These are phyloP conservation scores for Scenedesmus sp. DNA, from an alignment of 163 green algal genomes.

Conservation along the genomic window DNA sequence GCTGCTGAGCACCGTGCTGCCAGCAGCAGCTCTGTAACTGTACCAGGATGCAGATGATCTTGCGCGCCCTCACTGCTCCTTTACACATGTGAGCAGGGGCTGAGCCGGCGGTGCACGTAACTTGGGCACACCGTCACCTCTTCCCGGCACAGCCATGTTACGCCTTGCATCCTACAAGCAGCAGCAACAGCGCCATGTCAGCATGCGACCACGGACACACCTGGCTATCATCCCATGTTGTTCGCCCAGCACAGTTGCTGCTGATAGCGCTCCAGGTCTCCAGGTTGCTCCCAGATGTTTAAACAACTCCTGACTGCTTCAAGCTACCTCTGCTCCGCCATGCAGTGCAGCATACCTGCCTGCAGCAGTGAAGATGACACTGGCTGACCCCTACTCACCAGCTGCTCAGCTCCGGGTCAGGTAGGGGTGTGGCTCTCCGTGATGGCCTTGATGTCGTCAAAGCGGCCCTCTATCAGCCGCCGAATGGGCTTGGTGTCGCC, in stretches of 20 bases:
- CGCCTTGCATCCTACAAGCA: conserved; percentile 68
- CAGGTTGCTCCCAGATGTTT: no score
- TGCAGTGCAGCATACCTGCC: not conserved
- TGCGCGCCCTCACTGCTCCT: not conserved
- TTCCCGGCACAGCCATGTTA: conserved; percentile 72
- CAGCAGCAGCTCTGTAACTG: not conserved
- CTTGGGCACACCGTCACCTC: conserved; percentile 65
- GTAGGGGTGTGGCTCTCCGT: conserved; percentile 67
- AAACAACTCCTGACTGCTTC: no score
- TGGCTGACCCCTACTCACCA: conserved; percentile 56
- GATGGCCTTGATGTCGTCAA: conserved; percentile 78
- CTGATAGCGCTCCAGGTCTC: no score
- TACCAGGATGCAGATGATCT: not conserved
- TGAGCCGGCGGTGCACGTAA: conserved; percentile 68
- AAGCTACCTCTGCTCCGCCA: not conserved
- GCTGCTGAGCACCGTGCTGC: not conserved
- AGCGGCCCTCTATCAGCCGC: conserved; percentile 68
- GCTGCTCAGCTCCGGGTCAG: conserved; percentile 64
- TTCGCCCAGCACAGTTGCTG: no score
- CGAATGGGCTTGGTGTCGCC: conserved; percentile 76
- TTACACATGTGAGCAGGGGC: not conserved
- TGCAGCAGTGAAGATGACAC: not conserved
- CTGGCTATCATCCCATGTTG: not conserved
- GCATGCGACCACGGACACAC: not conserved
- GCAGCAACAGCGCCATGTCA: not conserved